Evolutionary conservation across 2,329 filamentous ascomycete species (phyloP).

Genomic region (Penicillium freii): DNA sequence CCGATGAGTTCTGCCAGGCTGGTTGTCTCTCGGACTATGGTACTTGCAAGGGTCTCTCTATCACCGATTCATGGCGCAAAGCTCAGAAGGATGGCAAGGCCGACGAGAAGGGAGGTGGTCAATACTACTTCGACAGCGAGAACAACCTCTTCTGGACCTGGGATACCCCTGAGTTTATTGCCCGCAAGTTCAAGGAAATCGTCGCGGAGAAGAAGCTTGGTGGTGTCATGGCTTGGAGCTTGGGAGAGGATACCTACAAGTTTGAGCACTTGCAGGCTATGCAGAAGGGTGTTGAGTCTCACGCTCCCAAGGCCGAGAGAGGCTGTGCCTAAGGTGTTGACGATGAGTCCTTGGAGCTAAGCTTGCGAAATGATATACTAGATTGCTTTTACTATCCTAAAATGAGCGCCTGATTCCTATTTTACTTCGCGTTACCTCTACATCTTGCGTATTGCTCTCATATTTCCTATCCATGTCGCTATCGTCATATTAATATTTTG

Average conservation of each 20-base stretch:
- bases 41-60: slow-evolving; percentile 47
- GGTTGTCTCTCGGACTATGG: slow-evolving; percentile 42
- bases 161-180: slow-evolving; percentile 63
- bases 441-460: background rate
- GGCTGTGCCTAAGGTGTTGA: background rate
- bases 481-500: background rate
- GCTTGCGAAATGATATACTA: background rate
- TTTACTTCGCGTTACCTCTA: no score
- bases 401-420: background rate
- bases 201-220: slow-evolving; percentile 58
- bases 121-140: slow-evolving; percentile 65
- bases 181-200: slow-evolving; percentile 61
- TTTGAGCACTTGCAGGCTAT: slow-evolving; percentile 49
- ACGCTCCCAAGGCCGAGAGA: background rate
- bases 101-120: slow-evolving; percentile 60
- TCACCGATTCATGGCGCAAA: slow-evolving; percentile 57
- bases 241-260: slow-evolving; percentile 62
- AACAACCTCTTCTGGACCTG: slow-evolving; percentile 70
- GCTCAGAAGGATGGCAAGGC: slow-evolving; percentile 55
- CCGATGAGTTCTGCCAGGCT: slow-evolving; percentile 31
- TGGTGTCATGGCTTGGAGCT: slow-evolving; percentile 72
- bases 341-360: background rate
- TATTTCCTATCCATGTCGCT: background rate
- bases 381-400: background rate
- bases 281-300: slow-evolving; percentile 31